A percentile compares a stretch with the other conserved stretches of the same genome.
Evolutionary conservation across 2,329 filamentous ascomycete genomes (phyloP).

Genomic region (Monascus ruber): DNA sequence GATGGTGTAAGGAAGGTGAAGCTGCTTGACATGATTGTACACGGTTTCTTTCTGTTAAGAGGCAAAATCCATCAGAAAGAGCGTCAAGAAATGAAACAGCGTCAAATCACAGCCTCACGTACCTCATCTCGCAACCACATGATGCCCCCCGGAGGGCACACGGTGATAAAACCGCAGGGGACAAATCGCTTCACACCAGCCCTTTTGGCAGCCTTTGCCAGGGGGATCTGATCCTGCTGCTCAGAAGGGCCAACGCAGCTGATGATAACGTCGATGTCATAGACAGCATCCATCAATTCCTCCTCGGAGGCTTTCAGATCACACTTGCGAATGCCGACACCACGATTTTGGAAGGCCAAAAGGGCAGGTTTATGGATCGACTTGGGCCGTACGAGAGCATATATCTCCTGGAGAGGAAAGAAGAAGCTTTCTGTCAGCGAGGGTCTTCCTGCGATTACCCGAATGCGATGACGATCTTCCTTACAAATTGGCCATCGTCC

Average conservation of each 20-base stretch:
- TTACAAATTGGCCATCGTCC: constrained; percentile 16
- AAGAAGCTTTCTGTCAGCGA: neutral
- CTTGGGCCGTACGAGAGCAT: constrained; percentile 35
- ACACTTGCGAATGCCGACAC: constrained; percentile 32
- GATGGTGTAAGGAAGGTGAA: constrained; percentile 43
- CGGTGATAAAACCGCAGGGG: constrained; percentile 40
- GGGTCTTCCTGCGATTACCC: too few relatives aligned
- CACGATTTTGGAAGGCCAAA: constrained; percentile 27
- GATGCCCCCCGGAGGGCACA: constrained; percentile 35
- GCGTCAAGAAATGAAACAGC: neutral
- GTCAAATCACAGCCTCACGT: constrained; percentile 5
- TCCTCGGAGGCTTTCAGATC: constrained; percentile 35
- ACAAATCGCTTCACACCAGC: constrained; percentile 43
- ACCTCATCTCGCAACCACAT: constrained; percentile 32
- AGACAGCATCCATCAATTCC: constrained; percentile 31
- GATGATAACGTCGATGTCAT: constrained; percentile 36
- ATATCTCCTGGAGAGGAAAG: constrained; percentile 30
- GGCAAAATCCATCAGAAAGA: neutral
- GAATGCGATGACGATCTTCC: neutral
- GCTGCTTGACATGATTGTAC: constrained; percentile 37
- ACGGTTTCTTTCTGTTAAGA: constrained; percentile 38
- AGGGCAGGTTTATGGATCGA: constrained; percentile 39
- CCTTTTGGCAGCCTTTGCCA: constrained; percentile 39
- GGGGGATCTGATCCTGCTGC: constrained; percentile 33
- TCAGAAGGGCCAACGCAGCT: constrained; percentile 26